Evolutionary conservation across 441 rosid genomes (phyloP).

Genomic region (Capsella rubella): DNA sequence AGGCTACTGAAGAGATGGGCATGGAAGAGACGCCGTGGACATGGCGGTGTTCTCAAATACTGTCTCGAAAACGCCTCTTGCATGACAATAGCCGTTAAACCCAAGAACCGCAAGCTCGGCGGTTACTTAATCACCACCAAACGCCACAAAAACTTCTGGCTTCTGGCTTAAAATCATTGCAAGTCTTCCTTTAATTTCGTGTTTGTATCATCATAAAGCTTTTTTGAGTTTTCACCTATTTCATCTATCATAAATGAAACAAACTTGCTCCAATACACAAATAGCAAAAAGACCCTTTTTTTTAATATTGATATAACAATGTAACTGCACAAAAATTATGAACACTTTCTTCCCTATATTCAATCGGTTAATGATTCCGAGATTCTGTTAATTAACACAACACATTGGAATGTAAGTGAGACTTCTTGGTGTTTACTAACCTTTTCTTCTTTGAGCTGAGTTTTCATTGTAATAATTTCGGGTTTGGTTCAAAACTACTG

Average conservation of each 20-base stretch:
- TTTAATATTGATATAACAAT: slow-evolving; percentile 27
- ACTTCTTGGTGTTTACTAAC: slow-evolving; percentile 31
- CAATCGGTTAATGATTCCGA: slow-evolving; percentile 22
- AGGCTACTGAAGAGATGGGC: slow-evolving; percentile 66
- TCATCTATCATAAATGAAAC: slow-evolving; percentile 3
- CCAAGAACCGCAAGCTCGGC: slow-evolving; percentile 78
- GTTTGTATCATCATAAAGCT: slow-evolving; percentile 31
- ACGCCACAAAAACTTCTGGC: slow-evolving; percentile 92
- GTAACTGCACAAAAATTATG: slow-evolving; percentile 44
- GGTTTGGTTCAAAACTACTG: slow-evolving; percentile 33
- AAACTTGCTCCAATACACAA: slow-evolving; percentile 19
- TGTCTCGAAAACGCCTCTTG: slow-evolving; percentile 85
- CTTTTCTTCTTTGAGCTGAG: slow-evolving; percentile 3
- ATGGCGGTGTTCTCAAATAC: slow-evolving; percentile 59
- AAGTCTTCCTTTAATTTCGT: slow-evolving; percentile 12
- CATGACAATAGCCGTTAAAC: slow-evolving; percentile 83
- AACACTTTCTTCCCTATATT: slow-evolving; percentile 42
- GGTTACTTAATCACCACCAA: slow-evolving; percentile 93
- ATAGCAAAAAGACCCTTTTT: slow-evolving; percentile 27
- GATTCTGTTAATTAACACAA: slow-evolving; percentile 31
- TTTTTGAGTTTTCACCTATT: neutral
- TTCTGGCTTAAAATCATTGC: slow-evolving; percentile 57
- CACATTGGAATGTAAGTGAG: slow-evolving; percentile 32
- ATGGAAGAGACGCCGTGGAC: slow-evolving; percentile 47
- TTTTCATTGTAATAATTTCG: neutral